Conservation (phyloP, 768 basidiomycete species). For the Gyrodon lividus region DNA sequence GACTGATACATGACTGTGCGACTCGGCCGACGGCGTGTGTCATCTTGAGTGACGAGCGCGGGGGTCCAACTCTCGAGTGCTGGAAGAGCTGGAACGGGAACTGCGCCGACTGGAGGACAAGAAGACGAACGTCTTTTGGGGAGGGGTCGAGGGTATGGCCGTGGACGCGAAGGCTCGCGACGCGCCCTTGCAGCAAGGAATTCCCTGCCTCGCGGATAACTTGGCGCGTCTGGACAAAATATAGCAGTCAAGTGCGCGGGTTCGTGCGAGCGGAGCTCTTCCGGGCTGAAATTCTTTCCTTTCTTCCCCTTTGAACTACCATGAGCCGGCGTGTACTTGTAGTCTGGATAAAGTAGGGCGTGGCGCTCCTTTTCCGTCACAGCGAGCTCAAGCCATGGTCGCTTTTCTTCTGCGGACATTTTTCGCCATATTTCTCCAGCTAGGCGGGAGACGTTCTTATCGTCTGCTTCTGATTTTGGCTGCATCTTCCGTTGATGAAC, state of each 20-base stretch:
- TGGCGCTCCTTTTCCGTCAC: conserved; percentile 47
- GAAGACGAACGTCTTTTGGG: conserved; percentile 39
- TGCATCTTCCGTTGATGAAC: conserved; percentile 61
- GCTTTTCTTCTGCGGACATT: conserved; percentile 45
- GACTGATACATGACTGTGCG: conserved; percentile 36
- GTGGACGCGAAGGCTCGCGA: conserved; percentile 16
- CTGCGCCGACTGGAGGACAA: conserved; percentile 39
- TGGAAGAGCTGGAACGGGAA: conserved; percentile 23
- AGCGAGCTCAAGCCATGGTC: conserved; percentile 53
- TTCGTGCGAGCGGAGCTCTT: not conserved
- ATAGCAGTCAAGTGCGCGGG: not conserved
- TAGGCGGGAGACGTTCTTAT: conserved; percentile 66
- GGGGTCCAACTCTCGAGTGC: conserved; percentile 19
- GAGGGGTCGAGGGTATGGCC: conserved; percentile 22
- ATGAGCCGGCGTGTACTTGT: conserved; percentile 46
- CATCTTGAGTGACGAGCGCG: conserved; percentile 27
- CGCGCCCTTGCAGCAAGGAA: not conserved
- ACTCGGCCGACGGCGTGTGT: conserved; percentile 36
- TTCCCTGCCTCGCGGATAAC: not conserved
- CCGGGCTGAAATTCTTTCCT: conserved; percentile 7
- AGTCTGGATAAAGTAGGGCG: conserved; percentile 40
- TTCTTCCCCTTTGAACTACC: conserved; percentile 23
- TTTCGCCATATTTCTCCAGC: conserved; percentile 66
- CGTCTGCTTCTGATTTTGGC: conserved; percentile 54
- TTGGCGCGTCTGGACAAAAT: too few relatives aligned